Evolutionary conservation across 169 alveolate genomes (phyloP).

Genomic region (Plasmodium vinckei): DNA sequence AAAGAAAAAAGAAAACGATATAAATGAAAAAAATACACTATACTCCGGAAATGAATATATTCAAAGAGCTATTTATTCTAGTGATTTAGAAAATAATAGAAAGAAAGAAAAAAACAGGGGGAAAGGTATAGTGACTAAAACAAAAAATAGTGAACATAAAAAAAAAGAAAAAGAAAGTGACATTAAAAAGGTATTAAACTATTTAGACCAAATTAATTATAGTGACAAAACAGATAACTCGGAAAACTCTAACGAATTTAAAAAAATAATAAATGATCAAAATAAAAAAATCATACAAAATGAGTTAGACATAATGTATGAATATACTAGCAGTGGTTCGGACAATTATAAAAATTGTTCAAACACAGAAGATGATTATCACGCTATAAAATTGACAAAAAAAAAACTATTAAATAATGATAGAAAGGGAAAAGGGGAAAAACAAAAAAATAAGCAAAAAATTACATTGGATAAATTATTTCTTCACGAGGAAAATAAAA

Average conservation of each 20-base stretch:
- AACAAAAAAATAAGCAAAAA: conserved; percentile 31
- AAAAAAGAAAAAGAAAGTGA: not conserved
- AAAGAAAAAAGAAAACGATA: conserved; percentile 6
- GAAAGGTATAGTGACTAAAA: not conserved
- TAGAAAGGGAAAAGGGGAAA: not conserved
- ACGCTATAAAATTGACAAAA: not conserved
- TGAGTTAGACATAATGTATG: conserved; percentile 32
- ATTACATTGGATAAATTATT: conserved; percentile 40
- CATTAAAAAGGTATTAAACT: not conserved
- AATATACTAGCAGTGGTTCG: conserved; percentile 5
- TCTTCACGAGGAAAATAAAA: conserved; percentile 14
- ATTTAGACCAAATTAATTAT: not conserved
- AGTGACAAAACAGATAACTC: conserved; percentile 1
- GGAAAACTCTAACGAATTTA: conserved; percentile 27
- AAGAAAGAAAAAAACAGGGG: not conserved
- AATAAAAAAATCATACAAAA: conserved; percentile 6
- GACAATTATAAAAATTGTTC: not conserved
- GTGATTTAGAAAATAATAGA: not conserved
- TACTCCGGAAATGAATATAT: not conserved
- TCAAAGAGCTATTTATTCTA: not conserved
- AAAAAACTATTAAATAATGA: not conserved
- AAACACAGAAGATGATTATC: no score
- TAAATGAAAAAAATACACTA: not conserved
- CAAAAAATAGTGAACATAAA: not conserved
- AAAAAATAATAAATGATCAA: conserved; percentile 19